Percentiles rank a stretch among this genome's conserved stretches.
These are phyloP conservation scores for Ilex aquifolium DNA, from an alignment of 257 asterid genomes.

Conservation along the genomic window DNA sequence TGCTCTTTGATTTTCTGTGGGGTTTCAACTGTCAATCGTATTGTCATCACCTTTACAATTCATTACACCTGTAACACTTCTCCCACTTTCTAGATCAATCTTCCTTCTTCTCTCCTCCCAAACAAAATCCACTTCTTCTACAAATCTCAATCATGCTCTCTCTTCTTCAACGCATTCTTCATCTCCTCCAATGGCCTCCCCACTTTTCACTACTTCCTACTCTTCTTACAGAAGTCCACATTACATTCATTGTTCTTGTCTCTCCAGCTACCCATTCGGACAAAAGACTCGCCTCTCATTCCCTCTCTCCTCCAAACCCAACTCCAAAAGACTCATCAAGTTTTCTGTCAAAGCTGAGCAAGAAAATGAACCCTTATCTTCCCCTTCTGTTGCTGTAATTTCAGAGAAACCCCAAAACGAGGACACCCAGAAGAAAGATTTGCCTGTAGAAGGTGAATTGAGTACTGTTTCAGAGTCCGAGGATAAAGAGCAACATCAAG, in stretches of 20 bases:
- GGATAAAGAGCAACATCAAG: slow-evolving; percentile 59
- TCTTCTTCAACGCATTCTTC: slow-evolving; percentile 7
- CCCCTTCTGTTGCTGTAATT: slow-evolving; percentile 28
- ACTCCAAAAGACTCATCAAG: slow-evolving; percentile 35
- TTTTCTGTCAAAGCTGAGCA: slow-evolving; percentile 49
- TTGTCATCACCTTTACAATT: slow-evolving; percentile 17
- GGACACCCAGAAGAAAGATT: slow-evolving; percentile 23
- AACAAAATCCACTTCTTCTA: slow-evolving; percentile 9
- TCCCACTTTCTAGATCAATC: slow-evolving; percentile 55
- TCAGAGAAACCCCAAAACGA: slow-evolving; percentile 41
- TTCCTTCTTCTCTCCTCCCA: slow-evolving; percentile 7
- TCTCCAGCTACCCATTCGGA: slow-evolving; percentile 23
- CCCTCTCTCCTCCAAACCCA: slow-evolving; percentile 8
- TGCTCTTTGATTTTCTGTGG: slow-evolving; percentile 9
- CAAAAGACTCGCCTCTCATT: slow-evolving; percentile 16
- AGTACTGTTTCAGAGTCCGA: slow-evolving; percentile 17
- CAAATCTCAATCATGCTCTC: background rate
- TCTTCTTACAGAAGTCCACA: slow-evolving; percentile 21
- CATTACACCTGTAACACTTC: slow-evolving; percentile 39
- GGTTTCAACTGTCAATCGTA: slow-evolving; percentile 8
- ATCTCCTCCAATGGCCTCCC: slow-evolving; percentile 40
- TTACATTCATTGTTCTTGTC: slow-evolving; percentile 13
- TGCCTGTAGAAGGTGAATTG: slow-evolving; percentile 15
- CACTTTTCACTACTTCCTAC: slow-evolving; percentile 26
- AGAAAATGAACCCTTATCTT: slow-evolving; percentile 36